phyloP scores from a whole-genome alignment of 2,329 filamentous ascomycete genomes.

The Penicillium sp. region DNA sequence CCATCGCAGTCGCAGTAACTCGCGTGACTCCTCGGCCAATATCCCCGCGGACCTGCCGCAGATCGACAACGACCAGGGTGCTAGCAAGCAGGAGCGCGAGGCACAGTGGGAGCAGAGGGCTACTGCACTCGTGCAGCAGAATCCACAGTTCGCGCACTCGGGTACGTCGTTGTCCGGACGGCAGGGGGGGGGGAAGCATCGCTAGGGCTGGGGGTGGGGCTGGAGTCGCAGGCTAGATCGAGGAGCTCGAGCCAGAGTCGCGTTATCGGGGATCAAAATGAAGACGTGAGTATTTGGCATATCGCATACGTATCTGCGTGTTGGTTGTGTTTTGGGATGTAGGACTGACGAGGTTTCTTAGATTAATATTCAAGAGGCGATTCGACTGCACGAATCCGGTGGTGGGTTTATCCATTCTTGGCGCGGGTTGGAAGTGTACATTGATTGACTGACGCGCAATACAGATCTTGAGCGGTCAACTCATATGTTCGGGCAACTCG shows the following conservation, averaged over 20 bases:
- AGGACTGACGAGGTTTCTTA: slow-evolving; percentile 16
- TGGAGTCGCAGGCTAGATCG: slow-evolving; percentile 15
- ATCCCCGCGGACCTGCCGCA: slow-evolving; percentile 78
- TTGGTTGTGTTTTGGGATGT: background rate
- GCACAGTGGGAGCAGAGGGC: slow-evolving; percentile 89
- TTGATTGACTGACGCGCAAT: background rate
- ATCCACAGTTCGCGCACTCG: slow-evolving; percentile 45
- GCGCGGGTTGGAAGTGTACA: background rate
- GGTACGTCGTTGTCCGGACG: slow-evolving; percentile 28
- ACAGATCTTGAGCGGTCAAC: slow-evolving; percentile 73
- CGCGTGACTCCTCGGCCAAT: slow-evolving; percentile 56
- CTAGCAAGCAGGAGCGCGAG: slow-evolving; percentile 57
- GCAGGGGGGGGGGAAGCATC: background rate
- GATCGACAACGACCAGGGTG: slow-evolving; percentile 55
- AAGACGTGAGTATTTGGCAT: slow-evolving; percentile 35
- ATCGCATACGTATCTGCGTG: background rate
- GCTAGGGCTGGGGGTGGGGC: background rate
- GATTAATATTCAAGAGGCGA: slow-evolving; percentile 86
- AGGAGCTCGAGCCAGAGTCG: slow-evolving; percentile 37
- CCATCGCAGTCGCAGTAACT: slow-evolving; percentile 33
- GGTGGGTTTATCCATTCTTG: slow-evolving; percentile 36
- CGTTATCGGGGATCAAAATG: slow-evolving; percentile 29
- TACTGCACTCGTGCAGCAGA: slow-evolving; percentile 73
- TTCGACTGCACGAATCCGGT: slow-evolving; percentile 83
- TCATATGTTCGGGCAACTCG: slow-evolving; percentile 77